Conservation (phyloP, 2,329 filamentous ascomycete genomes). For the Phyllosticta capitalensis region DNA sequence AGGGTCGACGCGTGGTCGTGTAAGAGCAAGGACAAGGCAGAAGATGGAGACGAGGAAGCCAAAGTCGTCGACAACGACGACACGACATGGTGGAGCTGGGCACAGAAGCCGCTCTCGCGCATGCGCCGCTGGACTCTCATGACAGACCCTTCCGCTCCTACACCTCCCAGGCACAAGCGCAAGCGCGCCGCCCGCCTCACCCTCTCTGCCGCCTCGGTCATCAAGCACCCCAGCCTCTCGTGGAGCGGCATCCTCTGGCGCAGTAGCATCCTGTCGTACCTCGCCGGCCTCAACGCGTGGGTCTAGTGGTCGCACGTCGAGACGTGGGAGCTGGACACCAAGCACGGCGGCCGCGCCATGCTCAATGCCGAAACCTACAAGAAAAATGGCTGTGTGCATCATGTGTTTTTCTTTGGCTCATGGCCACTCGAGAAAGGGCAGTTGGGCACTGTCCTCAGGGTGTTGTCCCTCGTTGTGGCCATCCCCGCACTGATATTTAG, state of each 20-base stretch:
- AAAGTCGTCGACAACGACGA: neutral
- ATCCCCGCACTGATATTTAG: neutral
- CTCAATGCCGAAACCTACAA: neutral
- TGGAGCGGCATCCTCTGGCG: conserved; percentile 1
- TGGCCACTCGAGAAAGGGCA: neutral
- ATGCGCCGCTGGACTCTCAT: neutral
- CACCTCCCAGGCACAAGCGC: neutral
- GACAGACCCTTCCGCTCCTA: neutral
- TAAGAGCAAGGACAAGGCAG: neutral
- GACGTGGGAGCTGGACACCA: neutral
- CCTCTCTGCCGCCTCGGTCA: neutral
- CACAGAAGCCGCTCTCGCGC: neutral
- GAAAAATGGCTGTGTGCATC: neutral
- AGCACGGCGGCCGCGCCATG: neutral
- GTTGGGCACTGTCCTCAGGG: neutral
- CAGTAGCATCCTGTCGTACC: neutral
- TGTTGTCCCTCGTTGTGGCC: neutral
- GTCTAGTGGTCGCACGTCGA: neutral
- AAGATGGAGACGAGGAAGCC: neutral
- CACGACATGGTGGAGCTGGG: neutral
- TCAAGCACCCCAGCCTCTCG: neutral
- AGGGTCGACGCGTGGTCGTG: neutral
- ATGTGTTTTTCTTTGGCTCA: neutral
- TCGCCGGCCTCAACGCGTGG: neutral
- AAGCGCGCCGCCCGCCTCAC: neutral